Percentiles rank a stretch among this genome's conserved stretches.
phyloP scores from a whole-genome alignment of 2,329 filamentous ascomycete species.

The Alternaria panax region DNA sequence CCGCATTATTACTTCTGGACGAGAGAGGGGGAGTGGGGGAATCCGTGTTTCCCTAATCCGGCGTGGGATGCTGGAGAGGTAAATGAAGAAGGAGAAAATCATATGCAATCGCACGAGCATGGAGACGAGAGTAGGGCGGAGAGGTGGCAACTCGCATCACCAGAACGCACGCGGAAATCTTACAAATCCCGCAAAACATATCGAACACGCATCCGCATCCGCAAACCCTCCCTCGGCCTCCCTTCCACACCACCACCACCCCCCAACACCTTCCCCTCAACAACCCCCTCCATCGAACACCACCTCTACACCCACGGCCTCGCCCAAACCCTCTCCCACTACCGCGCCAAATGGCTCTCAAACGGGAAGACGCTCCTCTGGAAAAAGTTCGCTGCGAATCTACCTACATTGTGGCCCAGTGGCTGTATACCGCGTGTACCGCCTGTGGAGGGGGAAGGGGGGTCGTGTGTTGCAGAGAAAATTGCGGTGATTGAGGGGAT shows the following conservation, averaged over 20 bases:
- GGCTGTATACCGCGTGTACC: neutral
- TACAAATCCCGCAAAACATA: too few species aligned
- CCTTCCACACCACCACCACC: fast-evolving
- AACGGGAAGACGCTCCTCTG: neutral
- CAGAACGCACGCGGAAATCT: neutral
- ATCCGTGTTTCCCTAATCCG: neutral
- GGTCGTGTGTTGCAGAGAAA: neutral
- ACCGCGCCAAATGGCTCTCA: neutral
- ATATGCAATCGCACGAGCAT: too few species aligned
- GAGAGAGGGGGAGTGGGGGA: conserved; percentile 6
- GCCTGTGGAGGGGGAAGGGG: neutral
- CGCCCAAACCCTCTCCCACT: neutral
- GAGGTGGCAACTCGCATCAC: neutral
- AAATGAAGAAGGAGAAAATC: neutral
- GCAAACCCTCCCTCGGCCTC: too few species aligned
- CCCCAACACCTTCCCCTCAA: neutral
- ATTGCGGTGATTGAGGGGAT: neutral
- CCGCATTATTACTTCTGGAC: conserved; percentile 48
- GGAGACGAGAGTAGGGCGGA: neutral
- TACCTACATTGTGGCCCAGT: neutral
- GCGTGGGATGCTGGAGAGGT: neutral
- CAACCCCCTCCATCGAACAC: neutral
- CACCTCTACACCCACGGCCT: neutral
- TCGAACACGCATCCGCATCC: neutral
- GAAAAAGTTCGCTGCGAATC: neutral